Conservation (phyloP, 2,329 filamentous ascomycete genomes). For the Nemania diffusa region DNA sequence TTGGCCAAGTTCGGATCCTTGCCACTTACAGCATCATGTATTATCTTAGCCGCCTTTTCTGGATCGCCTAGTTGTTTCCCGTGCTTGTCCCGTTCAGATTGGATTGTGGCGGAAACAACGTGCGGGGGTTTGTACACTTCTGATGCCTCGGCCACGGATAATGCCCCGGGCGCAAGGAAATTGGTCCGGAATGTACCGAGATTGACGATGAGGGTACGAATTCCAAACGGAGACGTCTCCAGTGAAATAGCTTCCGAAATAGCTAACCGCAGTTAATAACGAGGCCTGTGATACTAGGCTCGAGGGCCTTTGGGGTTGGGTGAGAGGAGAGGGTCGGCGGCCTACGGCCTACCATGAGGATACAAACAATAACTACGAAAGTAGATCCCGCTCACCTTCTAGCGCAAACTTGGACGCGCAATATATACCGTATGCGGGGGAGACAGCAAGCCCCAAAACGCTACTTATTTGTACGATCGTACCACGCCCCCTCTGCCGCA, state of each 20-base stretch:
- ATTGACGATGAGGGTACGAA: not conserved
- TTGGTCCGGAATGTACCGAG: conserved; percentile 1
- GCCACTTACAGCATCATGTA: conserved; percentile 3
- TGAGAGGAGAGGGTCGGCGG: too few species aligned
- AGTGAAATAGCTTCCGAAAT: not conserved
- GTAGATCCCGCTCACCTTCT: not conserved
- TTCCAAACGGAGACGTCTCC: not conserved
- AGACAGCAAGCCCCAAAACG: not conserved
- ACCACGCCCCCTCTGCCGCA: not conserved
- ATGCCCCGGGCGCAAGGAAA: not conserved
- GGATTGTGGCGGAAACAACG: not conserved
- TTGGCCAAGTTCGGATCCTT: not conserved
- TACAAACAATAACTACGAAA: not conserved
- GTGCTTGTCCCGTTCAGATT: not conserved
- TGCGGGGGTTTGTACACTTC: not conserved
- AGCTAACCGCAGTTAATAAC: not conserved
- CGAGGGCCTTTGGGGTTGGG: too few species aligned
- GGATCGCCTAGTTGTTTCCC: not conserved
- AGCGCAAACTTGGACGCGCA: conserved; percentile 1
- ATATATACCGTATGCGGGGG: not conserved
- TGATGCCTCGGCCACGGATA: not conserved
- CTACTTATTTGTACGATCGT: conserved; percentile 1
- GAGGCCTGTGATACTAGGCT: too few species aligned
- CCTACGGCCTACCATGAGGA: too few species aligned
- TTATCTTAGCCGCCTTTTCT: not conserved